Conservation (phyloP, 139 green algal genomes). For the Eudorina sp. region DNA sequence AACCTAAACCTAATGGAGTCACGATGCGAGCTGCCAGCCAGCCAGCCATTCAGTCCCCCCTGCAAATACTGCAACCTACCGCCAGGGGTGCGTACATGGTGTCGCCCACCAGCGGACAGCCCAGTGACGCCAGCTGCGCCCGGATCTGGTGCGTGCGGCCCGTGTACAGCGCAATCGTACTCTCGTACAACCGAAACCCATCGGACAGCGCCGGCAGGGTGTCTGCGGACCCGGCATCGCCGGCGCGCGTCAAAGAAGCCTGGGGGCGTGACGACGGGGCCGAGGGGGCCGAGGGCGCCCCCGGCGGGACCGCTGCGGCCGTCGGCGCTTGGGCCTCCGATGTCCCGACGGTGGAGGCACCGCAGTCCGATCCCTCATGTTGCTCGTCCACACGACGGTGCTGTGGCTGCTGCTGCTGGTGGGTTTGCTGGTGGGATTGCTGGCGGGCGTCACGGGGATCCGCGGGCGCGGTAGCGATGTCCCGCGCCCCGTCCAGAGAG, state of each 20-base stretch:
- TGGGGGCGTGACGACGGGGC: too few species aligned
- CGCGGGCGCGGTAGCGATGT: not conserved
- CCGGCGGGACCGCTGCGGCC: too few species aligned
- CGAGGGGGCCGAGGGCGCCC: too few species aligned
- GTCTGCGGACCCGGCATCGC: not conserved
- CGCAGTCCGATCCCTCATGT: too few species aligned
- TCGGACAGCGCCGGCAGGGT: not conserved
- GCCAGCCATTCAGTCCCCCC: too few species aligned
- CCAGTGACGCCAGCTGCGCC: constrained; percentile 53
- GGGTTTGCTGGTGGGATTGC: not conserved
- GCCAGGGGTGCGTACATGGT: constrained; percentile 50
- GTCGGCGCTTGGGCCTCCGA: too few species aligned
- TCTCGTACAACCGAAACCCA: constrained; percentile 19
- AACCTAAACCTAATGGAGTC: too few species aligned
- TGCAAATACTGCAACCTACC: too few species aligned
- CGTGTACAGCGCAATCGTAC: constrained; percentile 51
- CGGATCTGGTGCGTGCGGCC: constrained; percentile 66
- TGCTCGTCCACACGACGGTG: too few species aligned
- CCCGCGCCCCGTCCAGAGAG: not conserved
- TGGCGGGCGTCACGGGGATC: not conserved
- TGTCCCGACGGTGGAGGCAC: too few species aligned
- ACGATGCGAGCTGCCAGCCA: too few species aligned
- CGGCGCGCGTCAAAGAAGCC: too few species aligned
- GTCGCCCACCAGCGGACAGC: constrained; percentile 53
- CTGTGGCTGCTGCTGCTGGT: not conserved